Base-by-base conservation (phyloP, 2,329 filamentous ascomycete species). In the Beauveria medogensis region DNA sequence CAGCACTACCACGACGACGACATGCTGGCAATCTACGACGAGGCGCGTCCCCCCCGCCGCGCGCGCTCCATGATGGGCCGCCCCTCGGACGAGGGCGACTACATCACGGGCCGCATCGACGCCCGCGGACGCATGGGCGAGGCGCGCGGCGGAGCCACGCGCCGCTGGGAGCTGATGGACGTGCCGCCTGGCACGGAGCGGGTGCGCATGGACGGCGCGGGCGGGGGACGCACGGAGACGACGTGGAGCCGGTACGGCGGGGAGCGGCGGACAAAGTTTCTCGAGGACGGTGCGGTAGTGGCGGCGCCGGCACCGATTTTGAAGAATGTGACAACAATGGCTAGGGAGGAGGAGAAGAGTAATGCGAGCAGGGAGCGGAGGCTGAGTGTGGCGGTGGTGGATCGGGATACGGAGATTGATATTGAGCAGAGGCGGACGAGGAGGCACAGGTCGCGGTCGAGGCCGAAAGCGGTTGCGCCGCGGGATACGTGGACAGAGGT, bases 401-500 rank as follows among this genome's bases (percentile, higher is more conserved):
- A 77, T 62, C 73, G 74, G 22, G 76, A 80, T 61, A 59, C 75
- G 14, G 78, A 80, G 37, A 72, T 82, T 46, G 82, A 84, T 55
- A 75, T 85, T 34, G 82, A 84, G 55, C 81, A 83, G 66, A 37
- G 34, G 34, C 24, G 56, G 8, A 24, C 77, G 24, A 20, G 77
- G 80, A 26, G 78, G 77, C 20, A 84, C 87, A 64, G 76, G 76
- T 64, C 78, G 60, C 75, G 74, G 30, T 64, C 65, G 40, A 72
- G 69, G 63, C 74, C 68, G 59, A 69, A 74, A 18, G 71, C 72
- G 16, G 72, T 78, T 24, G 80, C 79, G 56, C 76, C 81, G 37
- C 81, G 83, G 60, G 85, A 88, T 63, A 90, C 96, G 78, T 97
- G 93, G 93, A 99, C 94, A 0, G 94, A 97, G 75, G 91, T 99